Evolutionary conservation across 805 yeast genomes (phyloP).

Genomic region (Barnettozyma sucrosica): DNA sequence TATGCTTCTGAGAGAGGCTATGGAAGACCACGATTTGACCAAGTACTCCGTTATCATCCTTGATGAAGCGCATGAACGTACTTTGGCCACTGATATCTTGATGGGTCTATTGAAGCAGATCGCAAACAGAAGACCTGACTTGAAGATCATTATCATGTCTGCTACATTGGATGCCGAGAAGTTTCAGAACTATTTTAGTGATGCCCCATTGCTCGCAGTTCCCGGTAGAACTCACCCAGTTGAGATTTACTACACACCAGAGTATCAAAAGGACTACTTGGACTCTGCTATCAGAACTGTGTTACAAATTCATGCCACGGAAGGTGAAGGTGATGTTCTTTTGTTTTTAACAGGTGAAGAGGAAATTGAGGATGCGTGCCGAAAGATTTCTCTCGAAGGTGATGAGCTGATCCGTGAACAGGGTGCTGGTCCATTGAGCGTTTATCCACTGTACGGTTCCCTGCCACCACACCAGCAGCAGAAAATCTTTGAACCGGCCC

Average conservation of each 20-base stretch:
- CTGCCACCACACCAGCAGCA: constrained; percentile 95
- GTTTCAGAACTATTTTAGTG: constrained; percentile 82
- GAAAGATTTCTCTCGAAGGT: constrained; percentile 80
- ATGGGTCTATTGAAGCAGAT: constrained; percentile 93
- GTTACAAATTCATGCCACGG: constrained; percentile 93
- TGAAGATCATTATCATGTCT: constrained; percentile 92
- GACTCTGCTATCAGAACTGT: constrained; percentile 96
- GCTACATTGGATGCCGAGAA: constrained; percentile 97
- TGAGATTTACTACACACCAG: constrained; percentile 94
- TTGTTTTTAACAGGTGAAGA: constrained; percentile 93
- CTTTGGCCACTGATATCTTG: constrained; percentile 90
- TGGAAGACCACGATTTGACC: constrained; percentile 84
- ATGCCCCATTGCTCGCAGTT: constrained; percentile 91
- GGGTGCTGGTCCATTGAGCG: constrained; percentile 81
- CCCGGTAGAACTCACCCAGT: constrained; percentile 99
- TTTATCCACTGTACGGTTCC: constrained; percentile 94
- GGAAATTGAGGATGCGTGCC: constrained; percentile 94
- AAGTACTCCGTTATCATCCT: constrained; percentile 85
- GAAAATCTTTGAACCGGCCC: constrained; percentile 86
- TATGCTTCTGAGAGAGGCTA: constrained; percentile 94
- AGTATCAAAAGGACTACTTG: constrained; percentile 88
- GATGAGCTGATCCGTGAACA: constrained; percentile 88
- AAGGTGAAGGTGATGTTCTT: constrained; percentile 85
- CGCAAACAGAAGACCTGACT: constrained; percentile 71
- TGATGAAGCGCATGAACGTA: constrained; percentile 98